phyloP scores from a whole-genome alignment of 2,329 filamentous ascomycete genomes.

The Trichoderma endophyticum region DNA sequence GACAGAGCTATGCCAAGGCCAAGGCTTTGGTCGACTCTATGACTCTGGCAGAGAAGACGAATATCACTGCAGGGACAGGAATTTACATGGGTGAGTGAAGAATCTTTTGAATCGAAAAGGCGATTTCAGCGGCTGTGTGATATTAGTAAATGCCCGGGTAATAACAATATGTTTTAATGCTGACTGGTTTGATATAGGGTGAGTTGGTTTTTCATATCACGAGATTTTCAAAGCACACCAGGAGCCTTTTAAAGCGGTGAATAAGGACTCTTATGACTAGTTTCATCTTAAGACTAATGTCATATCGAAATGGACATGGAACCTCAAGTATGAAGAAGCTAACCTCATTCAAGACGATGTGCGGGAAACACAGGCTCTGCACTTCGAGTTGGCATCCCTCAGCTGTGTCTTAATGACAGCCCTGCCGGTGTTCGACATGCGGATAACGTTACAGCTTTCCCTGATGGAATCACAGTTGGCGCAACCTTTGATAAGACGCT shows the following conservation, averaged over 20 bases:
- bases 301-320: not conserved
- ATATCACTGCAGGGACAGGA: slow-evolving; percentile 69
- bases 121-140: not conserved
- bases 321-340: not conserved
- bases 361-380: slow-evolving; percentile 75
- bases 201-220: not conserved
- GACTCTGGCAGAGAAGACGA: slow-evolving; percentile 79
- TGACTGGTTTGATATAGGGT: slow-evolving; percentile 10
- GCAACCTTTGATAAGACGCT: slow-evolving; percentile 73
- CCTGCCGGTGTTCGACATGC: slow-evolving; percentile 69
- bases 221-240: not conserved
- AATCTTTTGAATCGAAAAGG: not conserved
- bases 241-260: not conserved
- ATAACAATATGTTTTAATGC: not conserved
- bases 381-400: slow-evolving; percentile 65
- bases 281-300: not conserved
- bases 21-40: slow-evolving; percentile 66
- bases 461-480: slow-evolving; percentile 72
- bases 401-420: slow-evolving; percentile 69
- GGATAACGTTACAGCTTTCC: slow-evolving; percentile 73
- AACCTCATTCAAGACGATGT: slow-evolving; percentile 49
- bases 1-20: slow-evolving; percentile 67
- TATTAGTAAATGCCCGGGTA: not conserved
- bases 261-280: not conserved
- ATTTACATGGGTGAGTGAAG: slow-evolving; percentile 60